These are phyloP conservation scores for Hippophae gyantsensis DNA, from an alignment of 306 rosid species.

Conservation along the genomic window DNA sequence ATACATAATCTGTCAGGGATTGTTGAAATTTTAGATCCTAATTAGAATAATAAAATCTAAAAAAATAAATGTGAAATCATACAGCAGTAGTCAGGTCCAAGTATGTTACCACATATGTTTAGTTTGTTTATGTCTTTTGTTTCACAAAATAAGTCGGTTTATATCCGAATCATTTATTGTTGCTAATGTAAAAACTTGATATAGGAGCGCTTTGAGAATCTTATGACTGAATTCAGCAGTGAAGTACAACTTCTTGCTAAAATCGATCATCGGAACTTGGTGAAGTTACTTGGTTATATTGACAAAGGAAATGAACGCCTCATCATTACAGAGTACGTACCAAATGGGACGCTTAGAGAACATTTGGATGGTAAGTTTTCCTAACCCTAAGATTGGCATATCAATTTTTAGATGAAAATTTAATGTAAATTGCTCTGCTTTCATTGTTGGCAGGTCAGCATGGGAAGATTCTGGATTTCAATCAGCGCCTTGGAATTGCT, in stretches of 20 bases:
- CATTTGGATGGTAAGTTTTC: slow-evolving; percentile 82
- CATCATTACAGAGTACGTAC: slow-evolving; percentile 78
- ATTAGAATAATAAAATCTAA: too few species aligned
- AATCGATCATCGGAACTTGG: slow-evolving; percentile 91
- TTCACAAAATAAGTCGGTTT: not conserved
- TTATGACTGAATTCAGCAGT: slow-evolving; percentile 75
- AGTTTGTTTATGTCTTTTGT: not conserved
- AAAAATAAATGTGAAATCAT: too few species aligned
- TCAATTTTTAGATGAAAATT: slow-evolving; percentile 14
- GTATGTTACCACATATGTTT: not conserved
- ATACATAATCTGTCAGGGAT: too few species aligned
- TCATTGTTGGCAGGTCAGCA: slow-evolving; percentile 49
- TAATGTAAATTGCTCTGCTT: slow-evolving; percentile 11
- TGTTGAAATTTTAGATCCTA: too few species aligned
- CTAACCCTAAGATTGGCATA: slow-evolving; percentile 9
- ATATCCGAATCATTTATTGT: not conserved
- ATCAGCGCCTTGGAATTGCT: slow-evolving; percentile 91
- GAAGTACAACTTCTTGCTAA: slow-evolving; percentile 85
- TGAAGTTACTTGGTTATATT: slow-evolving; percentile 77
- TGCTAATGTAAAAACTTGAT: slow-evolving; percentile 17
- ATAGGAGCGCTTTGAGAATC: slow-evolving; percentile 71
- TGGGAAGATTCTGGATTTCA: slow-evolving; percentile 75
- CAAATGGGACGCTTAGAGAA: slow-evolving; percentile 88
- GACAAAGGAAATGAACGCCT: slow-evolving; percentile 82
- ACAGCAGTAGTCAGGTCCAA: not conserved